Evolutionary conservation across 73 alveolate species (phyloP).

Genomic region (Effrenium voratum): DNA sequence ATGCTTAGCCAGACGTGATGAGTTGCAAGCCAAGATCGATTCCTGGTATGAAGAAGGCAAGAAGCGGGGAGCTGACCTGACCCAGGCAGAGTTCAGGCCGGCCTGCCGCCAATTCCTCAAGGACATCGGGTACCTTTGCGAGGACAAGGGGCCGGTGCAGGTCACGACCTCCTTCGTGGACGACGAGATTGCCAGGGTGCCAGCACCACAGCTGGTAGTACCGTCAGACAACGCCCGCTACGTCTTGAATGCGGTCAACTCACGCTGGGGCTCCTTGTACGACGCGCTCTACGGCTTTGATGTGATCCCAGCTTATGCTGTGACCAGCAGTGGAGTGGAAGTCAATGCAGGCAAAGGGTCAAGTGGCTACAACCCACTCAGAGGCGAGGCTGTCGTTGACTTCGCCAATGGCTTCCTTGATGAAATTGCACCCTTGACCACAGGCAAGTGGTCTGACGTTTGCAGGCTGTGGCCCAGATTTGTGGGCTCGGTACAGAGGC

Average conservation of each 20-base stretch:
- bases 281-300: constrained; percentile 91
- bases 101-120: constrained; percentile 72
- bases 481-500: constrained; percentile 74
- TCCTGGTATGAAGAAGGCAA: constrained; percentile 56
- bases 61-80: constrained; percentile 77
- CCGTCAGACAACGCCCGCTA: constrained; percentile 86
- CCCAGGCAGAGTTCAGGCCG: constrained; percentile 61
- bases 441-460: constrained; percentile 74
- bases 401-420: constrained; percentile 79
- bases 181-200: constrained; percentile 71
- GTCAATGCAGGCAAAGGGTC: constrained; percentile 64
- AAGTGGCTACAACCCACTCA: constrained; percentile 68
- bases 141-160: constrained; percentile 83
- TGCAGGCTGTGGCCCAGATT: constrained; percentile 77
- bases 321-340: constrained; percentile 90
- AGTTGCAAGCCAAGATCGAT: constrained; percentile 66
- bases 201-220: constrained; percentile 87
- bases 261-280: constrained; percentile 89
- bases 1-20: constrained; percentile 68
- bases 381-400: constrained; percentile 87
- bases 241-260: constrained; percentile 78
- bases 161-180: constrained; percentile 93
- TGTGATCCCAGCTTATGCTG: constrained; percentile 79
- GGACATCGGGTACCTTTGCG: constrained; percentile 78
- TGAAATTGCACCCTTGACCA: constrained; percentile 68